phyloP scores from a whole-genome alignment of 2,329 filamentous ascomycete genomes.

The Acrocalymma vagum region DNA sequence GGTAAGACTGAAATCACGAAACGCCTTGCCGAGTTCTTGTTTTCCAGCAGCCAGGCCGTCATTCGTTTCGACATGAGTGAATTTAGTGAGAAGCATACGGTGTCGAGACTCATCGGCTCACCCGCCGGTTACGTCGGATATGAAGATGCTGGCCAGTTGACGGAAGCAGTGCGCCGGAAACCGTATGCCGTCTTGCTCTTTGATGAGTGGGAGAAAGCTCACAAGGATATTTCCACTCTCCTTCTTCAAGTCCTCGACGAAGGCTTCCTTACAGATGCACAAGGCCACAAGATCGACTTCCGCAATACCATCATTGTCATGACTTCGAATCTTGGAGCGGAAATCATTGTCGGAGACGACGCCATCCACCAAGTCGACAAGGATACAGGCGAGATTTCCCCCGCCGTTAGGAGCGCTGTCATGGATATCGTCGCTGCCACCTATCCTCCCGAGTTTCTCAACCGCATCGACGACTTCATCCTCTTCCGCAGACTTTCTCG shows the following conservation, averaged over 20 bases:
- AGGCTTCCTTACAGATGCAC: constrained; percentile 92
- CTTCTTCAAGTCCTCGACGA: constrained; percentile 95
- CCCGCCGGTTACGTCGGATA: constrained; percentile 97
- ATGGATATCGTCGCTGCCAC: constrained; percentile 82
- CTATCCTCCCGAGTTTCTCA: constrained; percentile 93
- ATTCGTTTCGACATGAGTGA: constrained; percentile 98
- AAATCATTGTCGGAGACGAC: constrained; percentile 84
- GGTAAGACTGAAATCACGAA: constrained; percentile 98
- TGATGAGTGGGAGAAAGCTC: constrained; percentile 97
- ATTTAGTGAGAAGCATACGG: constrained; percentile 96
- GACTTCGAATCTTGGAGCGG: constrained; percentile 92
- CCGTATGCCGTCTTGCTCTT: constrained; percentile 95
- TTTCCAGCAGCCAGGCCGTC: constrained; percentile 89
- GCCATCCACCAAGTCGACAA: constrained; percentile 67
- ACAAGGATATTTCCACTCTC: constrained; percentile 90
- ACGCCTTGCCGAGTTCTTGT: constrained; percentile 91
- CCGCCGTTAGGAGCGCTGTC: constrained; percentile 78
- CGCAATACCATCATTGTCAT: constrained; percentile 95
- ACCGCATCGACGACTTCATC: constrained; percentile 96
- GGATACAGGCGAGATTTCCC: constrained; percentile 70
- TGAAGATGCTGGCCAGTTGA: constrained; percentile 94
- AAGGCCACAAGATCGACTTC: constrained; percentile 97
- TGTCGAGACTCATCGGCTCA: constrained; percentile 89
- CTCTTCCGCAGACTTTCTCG: constrained; percentile 88
- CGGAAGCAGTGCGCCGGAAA: constrained; percentile 92